Conservation (phyloP, 768 basidiomycete genomes). For the Tulasnella sp. region DNA sequence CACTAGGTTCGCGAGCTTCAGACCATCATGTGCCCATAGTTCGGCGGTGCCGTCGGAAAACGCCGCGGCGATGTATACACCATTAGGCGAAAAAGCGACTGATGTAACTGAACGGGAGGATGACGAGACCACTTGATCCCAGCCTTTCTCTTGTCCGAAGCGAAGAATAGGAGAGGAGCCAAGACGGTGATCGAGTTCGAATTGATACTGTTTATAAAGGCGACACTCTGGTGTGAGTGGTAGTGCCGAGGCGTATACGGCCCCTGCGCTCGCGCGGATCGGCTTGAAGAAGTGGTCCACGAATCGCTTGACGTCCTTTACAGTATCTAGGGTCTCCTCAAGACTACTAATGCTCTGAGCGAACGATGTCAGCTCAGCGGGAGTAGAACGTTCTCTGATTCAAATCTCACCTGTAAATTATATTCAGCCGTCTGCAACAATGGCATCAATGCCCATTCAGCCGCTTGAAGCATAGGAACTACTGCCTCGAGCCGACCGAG, state of each 20-base stretch:
- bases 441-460: neutral
- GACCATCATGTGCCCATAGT: too few relatives aligned
- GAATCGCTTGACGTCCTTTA: neutral
- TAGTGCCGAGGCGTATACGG: neutral
- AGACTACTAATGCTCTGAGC: too few relatives aligned
- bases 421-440: too few relatives aligned
- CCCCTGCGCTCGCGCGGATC: neutral
- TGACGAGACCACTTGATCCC: neutral
- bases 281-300: neutral
- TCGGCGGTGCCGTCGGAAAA: too few relatives aligned
- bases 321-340: neutral
- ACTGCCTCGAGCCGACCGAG: neutral
- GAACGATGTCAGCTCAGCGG: too few relatives aligned
- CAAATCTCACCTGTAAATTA: too few relatives aligned
- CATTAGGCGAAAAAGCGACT: too few relatives aligned
- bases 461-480: neutral
- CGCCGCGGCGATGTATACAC: too few relatives aligned
- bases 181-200: neutral
- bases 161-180: neutral
- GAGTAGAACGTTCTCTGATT: too few relatives aligned
- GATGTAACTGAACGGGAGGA: neutral
- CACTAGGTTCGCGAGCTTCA: too few relatives aligned
- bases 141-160: neutral
- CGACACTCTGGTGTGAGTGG: neutral
- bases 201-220: neutral